Conservation (phyloP, 768 basidiomycete species). For the Boletus barrowsii region DNA sequence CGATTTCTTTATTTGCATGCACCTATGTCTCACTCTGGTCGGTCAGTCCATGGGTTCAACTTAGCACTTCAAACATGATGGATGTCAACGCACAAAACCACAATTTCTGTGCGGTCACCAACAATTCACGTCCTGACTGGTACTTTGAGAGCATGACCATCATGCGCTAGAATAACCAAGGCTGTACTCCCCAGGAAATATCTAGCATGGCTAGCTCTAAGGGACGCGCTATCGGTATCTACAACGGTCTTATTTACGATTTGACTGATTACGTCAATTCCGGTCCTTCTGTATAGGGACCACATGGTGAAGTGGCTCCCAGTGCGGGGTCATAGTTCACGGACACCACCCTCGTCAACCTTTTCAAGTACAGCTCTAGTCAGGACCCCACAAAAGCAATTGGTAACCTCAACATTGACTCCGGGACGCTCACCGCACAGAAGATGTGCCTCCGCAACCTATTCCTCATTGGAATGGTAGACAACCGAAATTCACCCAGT, state of each 20-base stretch:
- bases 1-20: too few relatives aligned
- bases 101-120: too few relatives aligned
- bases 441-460: conserved; percentile 89
- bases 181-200: too few relatives aligned
- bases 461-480: conserved; percentile 87
- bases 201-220: conserved; percentile 21
- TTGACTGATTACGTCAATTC: conserved; percentile 74
- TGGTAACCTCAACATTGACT: conserved; percentile 58
- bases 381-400: conserved; percentile 77
- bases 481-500: conserved; percentile 92
- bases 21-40: too few relatives aligned
- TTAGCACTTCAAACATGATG: too few relatives aligned
- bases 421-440: conserved; percentile 62
- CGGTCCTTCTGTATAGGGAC: conserved; percentile 54
- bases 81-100: too few relatives aligned
- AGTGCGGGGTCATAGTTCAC: conserved; percentile 62
- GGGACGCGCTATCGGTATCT: conserved; percentile 75
- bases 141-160: too few relatives aligned
- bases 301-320: conserved; percentile 46
- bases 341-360: conserved; percentile 56
- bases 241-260: conserved; percentile 84
- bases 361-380: conserved; percentile 77
- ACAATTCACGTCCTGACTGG: too few relatives aligned
- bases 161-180: too few relatives aligned
- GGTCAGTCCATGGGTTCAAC: too few relatives aligned